These are phyloP conservation scores for Kwoniella dejecticola DNA, from an alignment of 768 basidiomycete genomes.

Conservation along the genomic window DNA sequence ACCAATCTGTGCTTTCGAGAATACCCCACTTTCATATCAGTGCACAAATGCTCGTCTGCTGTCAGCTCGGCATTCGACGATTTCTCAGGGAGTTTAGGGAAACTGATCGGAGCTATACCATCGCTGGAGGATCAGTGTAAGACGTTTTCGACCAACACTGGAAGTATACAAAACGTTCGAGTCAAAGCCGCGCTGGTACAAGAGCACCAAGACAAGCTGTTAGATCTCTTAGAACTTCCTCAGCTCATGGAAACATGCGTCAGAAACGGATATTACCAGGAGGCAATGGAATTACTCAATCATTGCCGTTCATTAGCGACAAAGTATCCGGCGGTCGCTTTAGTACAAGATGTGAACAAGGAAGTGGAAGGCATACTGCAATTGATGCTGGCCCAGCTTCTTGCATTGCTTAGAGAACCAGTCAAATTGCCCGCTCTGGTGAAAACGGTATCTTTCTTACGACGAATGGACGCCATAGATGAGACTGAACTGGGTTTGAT, in stretches of 20 bases:
- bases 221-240: constrained; percentile 87
- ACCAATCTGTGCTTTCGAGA: constrained; percentile 87
- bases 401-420: constrained; percentile 76
- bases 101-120: constrained; percentile 69
- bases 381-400: constrained; percentile 72
- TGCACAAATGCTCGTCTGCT: constrained; percentile 75
- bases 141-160: constrained; percentile 73
- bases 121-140: constrained; percentile 72
- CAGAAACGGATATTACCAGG: constrained; percentile 85
- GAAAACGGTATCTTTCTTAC: constrained; percentile 84
- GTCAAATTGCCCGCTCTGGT: constrained; percentile 85
- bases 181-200: constrained; percentile 78
- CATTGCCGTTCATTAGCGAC: constrained; percentile 66
- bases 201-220: constrained; percentile 89
- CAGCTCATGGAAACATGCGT: constrained; percentile 90
- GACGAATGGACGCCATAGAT: constrained; percentile 78
- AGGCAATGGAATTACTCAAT: constrained; percentile 79
- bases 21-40: constrained; percentile 86
- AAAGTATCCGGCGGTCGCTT: constrained; percentile 58
- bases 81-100: constrained; percentile 71
- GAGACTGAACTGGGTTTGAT: constrained; percentile 74
- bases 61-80: constrained; percentile 72
- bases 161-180: constrained; percentile 69
- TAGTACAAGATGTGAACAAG: constrained; percentile 63
- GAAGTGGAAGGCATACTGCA: constrained; percentile 54